Conservation (phyloP, 805 yeast species). For the Hemisphaericaspora nanyangensis region DNA sequence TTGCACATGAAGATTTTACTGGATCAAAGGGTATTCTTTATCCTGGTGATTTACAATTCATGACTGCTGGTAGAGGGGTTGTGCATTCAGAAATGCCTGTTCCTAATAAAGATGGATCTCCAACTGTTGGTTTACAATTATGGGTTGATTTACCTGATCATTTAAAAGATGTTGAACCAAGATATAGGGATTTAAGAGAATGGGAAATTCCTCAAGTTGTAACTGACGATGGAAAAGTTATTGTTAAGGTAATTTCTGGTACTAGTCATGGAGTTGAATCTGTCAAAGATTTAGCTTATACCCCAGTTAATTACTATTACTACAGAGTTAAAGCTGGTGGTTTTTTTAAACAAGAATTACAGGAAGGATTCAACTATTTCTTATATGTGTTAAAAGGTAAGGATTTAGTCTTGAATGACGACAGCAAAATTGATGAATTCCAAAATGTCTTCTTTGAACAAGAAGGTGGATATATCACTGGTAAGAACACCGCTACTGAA, state of each 20-base stretch:
- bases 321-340: conserved; percentile 65
- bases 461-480: conserved; percentile 62
- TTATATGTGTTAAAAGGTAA: conserved; percentile 64
- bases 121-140: conserved; percentile 66
- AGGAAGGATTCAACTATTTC: conserved; percentile 62
- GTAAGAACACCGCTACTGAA: conserved; percentile 42
- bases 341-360: conserved; percentile 54
- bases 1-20: conserved; percentile 64
- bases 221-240: conserved; percentile 59
- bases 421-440: conserved; percentile 39
- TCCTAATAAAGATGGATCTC: conserved; percentile 45
- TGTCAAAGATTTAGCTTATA: conserved; percentile 69
- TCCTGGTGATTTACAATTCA: conserved; percentile 85
- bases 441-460: conserved; percentile 61
- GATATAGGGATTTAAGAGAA: conserved; percentile 72
- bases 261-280: conserved; percentile 72
- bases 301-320: conserved; percentile 74
- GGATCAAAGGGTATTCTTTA: conserved; percentile 74
- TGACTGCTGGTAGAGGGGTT: conserved; percentile 90
- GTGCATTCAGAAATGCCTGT: conserved; percentile 88
- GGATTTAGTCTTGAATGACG: conserved; percentile 42
- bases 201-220: conserved; percentile 68
- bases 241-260: conserved; percentile 75
- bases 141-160: conserved; percentile 82
- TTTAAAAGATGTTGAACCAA: conserved; percentile 60